A percentile compares a stretch with the other conserved stretches of the same genome.
These are phyloP conservation scores for Ceratocystis papillata DNA, from an alignment of 2,329 filamentous ascomycete species.

Conservation along the genomic window DNA sequence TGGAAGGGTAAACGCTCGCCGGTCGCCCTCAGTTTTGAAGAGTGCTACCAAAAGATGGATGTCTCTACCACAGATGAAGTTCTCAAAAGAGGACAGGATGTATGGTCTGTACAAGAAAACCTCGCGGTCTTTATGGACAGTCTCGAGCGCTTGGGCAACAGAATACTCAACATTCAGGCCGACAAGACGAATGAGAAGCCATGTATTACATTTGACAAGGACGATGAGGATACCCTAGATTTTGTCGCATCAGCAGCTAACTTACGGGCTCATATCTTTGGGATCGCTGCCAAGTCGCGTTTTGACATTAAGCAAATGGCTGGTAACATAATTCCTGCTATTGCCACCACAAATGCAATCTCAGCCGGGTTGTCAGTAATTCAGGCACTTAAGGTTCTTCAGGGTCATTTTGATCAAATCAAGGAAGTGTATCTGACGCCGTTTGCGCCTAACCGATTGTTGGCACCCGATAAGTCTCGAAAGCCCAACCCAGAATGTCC, in stretches of 20 bases:
- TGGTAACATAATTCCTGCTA: constrained; percentile 96
- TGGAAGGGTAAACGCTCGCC: constrained; percentile 78
- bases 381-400: constrained; percentile 83
- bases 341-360: constrained; percentile 95
- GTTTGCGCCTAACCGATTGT: constrained; percentile 46
- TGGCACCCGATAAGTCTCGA: constrained; percentile 47
- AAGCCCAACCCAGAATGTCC: constrained; percentile 71
- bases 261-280: constrained; percentile 77
- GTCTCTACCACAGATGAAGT: constrained; percentile 39
- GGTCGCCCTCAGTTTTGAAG: constrained; percentile 58
- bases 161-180: constrained; percentile 54
- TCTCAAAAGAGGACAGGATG: constrained; percentile 56
- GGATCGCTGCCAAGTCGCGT: constrained; percentile 75
- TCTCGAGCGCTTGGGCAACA: constrained; percentile 61
- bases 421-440: constrained; percentile 80
- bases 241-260: constrained; percentile 90
- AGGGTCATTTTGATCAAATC: constrained; percentile 55
- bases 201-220: constrained; percentile 85
- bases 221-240: constrained; percentile 87
- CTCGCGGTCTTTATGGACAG: constrained; percentile 79
- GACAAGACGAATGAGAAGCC: constrained; percentile 44
- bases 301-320: constrained; percentile 99
- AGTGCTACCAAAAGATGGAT: constrained; percentile 44
- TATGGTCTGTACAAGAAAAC: constrained; percentile 78
- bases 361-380: constrained; percentile 86